Evolutionary conservation across 2,329 filamentous ascomycete genomes (phyloP).

Genomic region (Fusarium paranaense): DNA sequence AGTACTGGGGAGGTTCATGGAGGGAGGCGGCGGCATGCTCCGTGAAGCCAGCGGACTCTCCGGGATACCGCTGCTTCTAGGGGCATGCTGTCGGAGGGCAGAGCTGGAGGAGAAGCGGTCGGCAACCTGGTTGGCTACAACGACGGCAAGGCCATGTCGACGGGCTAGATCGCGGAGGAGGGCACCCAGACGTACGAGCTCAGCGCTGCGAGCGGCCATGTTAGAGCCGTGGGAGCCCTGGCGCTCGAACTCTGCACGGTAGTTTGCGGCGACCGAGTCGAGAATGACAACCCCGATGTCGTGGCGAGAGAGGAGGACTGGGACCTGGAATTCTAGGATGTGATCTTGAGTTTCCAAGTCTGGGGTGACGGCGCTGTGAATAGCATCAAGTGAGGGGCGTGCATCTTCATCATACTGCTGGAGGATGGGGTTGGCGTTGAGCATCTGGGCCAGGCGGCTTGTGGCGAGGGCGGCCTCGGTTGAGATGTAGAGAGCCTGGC

Average conservation of each 20-base stretch:
- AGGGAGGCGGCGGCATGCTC: conserved; percentile 50
- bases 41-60: conserved; percentile 65
- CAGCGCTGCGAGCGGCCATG: conserved; percentile 80
- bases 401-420: conserved; percentile 43
- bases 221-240: conserved; percentile 60
- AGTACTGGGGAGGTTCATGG: conserved; percentile 47
- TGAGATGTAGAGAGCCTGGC: conserved; percentile 90
- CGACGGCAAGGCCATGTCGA: conserved; percentile 80
- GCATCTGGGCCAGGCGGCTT: conserved; percentile 81
- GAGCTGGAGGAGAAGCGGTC: conserved; percentile 74
- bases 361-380: conserved; percentile 84
- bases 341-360: conserved; percentile 97
- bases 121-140: conserved; percentile 95
- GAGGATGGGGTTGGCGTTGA: conserved; percentile 74
- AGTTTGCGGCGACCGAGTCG: conserved; percentile 95
- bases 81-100: conserved; percentile 34
- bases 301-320: conserved; percentile 81
- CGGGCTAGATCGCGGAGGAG: conserved; percentile 81
- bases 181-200: conserved; percentile 81
- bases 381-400: conserved; percentile 75
- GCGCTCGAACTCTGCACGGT: conserved; percentile 87
- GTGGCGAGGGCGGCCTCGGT: conserved; percentile 91
- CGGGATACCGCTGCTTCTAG: conserved; percentile 47
- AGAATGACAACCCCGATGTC: conserved; percentile 85
- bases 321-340: conserved; percentile 92